Evolutionary conservation across 2,329 filamentous ascomycete genomes (phyloP).

Genomic region (Aureobasidium sp.): DNA sequence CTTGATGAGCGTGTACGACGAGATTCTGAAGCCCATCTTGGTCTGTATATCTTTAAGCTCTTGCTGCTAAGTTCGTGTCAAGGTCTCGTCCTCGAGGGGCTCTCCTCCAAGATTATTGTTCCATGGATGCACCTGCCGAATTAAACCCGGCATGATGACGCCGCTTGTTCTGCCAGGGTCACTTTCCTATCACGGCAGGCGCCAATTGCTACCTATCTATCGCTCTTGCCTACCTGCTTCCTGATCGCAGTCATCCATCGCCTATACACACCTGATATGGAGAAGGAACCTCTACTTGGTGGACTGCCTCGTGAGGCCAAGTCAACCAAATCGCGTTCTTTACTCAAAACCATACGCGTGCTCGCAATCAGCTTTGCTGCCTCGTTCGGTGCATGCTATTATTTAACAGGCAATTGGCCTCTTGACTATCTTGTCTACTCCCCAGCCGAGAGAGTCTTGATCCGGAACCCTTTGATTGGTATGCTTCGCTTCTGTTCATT

Average conservation of each 20-base stretch:
- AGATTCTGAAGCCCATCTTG: slow-evolving; percentile 66
- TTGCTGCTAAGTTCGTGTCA: neutral
- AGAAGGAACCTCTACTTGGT: slow-evolving; percentile 8
- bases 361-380: neutral
- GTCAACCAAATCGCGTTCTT: neutral
- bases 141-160: neutral
- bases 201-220: too few species aligned
- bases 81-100: neutral
- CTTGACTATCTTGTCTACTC: slow-evolving; percentile 4
- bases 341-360: neutral
- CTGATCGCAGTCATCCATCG: neutral
- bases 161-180: neutral
- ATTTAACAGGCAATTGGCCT: neutral
- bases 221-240: neutral
- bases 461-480: slow-evolving; percentile 35
- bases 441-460: slow-evolving; percentile 27
- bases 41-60: neutral
- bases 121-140: neutral
- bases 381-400: neutral
- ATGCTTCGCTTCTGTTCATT: neutral
- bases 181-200: slow-evolving; percentile 5
- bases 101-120: neutral
- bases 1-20: slow-evolving; percentile 71
- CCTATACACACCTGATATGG: neutral
- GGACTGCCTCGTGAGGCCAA: neutral